Base-by-base conservation (phyloP, 352 stramenopile genomes). In the Globisporangium alternatum region DNA sequence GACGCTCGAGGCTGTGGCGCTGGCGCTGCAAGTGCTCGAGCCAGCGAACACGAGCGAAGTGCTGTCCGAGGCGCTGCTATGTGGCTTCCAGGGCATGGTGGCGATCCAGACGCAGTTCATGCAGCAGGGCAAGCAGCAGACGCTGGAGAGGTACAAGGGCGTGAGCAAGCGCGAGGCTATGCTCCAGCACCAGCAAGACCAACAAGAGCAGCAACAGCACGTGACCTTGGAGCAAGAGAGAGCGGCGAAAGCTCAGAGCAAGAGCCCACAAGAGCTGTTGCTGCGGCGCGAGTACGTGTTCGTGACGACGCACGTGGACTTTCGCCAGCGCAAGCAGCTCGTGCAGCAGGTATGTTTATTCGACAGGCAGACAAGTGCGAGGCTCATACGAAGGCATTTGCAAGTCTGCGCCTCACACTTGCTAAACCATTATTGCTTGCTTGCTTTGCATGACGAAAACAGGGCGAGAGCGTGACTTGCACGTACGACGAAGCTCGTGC, bases 1-100 rank as follows among this genome's bases (percentile, higher is more conserved):
- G 48, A 94, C 83, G 54, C 64, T 94, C 22, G 83, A 94, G 62
- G 85, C 83, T 7, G 77, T 94, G 1, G 81, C 78, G 2, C 57
- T 71, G 10, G 77, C 83, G 5, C 48, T 94, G 21, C 33, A 56
- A 3, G 51, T 77, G 58, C 67, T 92, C 0, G 81, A 90, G 60
- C 69, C 76, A 2, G 7, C 25, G 0, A 56, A 69, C 5, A 54
- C 39, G n/a, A 63, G 67, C 31, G 52, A 53, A 5, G 3, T 9
- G 31, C 62, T 81, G 19, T 47, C 63, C 2, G 55, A 69, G 13
- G 64, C 79, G n/a, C 65, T 92, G 21, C 54, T 80, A 31, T 49
- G 45, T 10, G 80, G 79, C 0, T 90, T 92, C 55, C 56, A 56
- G 62, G 78, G 52, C 1, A 92, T 90, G 83, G 80, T 90, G 48